These are phyloP conservation scores for Dunaliella primolecta DNA, from an alignment of 139 green algal species.

Conservation along the genomic window DNA sequence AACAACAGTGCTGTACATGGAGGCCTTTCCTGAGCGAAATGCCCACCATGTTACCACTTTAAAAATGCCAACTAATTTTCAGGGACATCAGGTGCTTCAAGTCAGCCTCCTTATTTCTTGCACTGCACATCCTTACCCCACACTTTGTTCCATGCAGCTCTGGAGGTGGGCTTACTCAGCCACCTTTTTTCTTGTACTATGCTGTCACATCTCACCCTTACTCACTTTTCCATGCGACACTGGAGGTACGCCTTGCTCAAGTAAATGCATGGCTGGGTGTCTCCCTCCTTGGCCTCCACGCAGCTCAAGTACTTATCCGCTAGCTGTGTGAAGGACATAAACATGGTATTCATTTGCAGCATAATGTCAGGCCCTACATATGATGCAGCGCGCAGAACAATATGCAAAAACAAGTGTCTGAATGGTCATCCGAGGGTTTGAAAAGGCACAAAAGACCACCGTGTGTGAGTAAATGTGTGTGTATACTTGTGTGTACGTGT, in stretches of 20 bases:
- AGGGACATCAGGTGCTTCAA: no score
- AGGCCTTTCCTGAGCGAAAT: no score
- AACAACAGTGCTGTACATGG: no score
- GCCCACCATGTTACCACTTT: no score
- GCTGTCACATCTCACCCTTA: no score
- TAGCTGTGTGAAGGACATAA: conserved; percentile 38
- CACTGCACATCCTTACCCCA: no score
- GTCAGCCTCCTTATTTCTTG: no score
- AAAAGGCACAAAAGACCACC: not conserved
- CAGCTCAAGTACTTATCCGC: conserved; percentile 80
- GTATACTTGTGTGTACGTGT: no score
- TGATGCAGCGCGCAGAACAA: not conserved
- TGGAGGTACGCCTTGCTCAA: conserved; percentile 79
- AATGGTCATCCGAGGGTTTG: not conserved
- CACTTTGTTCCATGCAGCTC: no score
- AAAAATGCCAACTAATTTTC: no score
- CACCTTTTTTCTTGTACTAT: no score
- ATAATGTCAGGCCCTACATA: not conserved
- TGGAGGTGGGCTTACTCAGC: no score
- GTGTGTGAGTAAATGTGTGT: not conserved
- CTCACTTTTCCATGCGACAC: conserved; percentile 87
- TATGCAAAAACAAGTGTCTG: not conserved
- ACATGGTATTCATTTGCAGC: not conserved
- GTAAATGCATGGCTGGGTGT: conserved; percentile 63
- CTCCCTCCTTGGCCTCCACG: conserved; percentile 57